These are phyloP conservation scores for Candida patagonica DNA, from an alignment of 805 yeast genomes.

Conservation along the genomic window DNA sequence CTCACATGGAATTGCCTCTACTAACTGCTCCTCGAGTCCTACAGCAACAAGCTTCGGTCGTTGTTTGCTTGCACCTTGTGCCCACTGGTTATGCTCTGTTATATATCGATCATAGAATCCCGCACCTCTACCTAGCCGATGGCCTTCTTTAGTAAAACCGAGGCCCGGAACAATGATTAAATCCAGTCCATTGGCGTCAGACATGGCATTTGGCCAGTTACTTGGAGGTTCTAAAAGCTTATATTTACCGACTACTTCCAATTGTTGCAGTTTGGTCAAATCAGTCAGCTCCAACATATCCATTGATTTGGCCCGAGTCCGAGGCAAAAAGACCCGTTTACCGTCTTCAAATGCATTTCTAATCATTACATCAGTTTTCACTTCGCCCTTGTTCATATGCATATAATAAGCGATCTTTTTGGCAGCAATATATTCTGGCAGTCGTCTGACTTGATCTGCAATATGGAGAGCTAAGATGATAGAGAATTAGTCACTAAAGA, in stretches of 20 bases:
- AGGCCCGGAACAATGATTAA: constrained; percentile 78
- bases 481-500: background rate
- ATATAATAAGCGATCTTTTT: constrained; percentile 55
- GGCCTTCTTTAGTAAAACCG: constrained; percentile 48
- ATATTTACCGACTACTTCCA: constrained; percentile 63
- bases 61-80: constrained; percentile 6
- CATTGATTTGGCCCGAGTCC: constrained; percentile 35
- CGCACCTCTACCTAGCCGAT: constrained; percentile 83
- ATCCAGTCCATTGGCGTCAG: constrained; percentile 43
- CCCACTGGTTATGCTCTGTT: constrained; percentile 36
- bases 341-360: constrained; percentile 39
- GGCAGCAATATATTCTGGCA: constrained; percentile 37
- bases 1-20: constrained; percentile 45
- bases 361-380: constrained; percentile 51
- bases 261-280: constrained; percentile 33
- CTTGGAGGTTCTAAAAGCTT: constrained; percentile 54
- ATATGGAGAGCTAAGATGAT: constrained; percentile 4
- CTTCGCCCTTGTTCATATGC: constrained; percentile 68
- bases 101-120: constrained; percentile 84
- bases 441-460: constrained; percentile 14
- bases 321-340: constrained; percentile 36
- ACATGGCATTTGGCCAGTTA: constrained; percentile 10
- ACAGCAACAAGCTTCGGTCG: constrained; percentile 41
- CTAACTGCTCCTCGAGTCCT: constrained; percentile 56
- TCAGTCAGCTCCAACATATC: constrained; percentile 45